These are phyloP conservation scores for Mortierella sp. DNA, from an alignment of 371 early-diverging fungal species.

Conservation along the genomic window DNA sequence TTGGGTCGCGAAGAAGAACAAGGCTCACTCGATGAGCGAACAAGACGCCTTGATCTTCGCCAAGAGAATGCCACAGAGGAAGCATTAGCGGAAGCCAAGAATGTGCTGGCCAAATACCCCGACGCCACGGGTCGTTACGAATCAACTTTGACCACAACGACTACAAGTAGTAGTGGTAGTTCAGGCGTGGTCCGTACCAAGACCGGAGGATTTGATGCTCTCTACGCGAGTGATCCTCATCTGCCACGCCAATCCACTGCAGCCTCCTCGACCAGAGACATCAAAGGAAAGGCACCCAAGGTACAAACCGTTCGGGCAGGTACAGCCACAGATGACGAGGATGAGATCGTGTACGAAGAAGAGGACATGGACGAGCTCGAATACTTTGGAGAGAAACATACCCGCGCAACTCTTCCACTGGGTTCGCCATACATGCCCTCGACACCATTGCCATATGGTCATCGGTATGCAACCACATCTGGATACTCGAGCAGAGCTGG, in stretches of 20 bases:
- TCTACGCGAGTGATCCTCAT: conserved; percentile 42
- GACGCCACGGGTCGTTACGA: conserved; percentile 39
- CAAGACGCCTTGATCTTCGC: conserved; percentile 24
- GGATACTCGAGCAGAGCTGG: conserved; percentile 45
- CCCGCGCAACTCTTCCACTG: conserved; percentile 24
- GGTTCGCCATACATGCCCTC: conserved; percentile 52
- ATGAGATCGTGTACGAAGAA: conserved; percentile 62
- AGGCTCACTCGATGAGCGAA: conserved; percentile 17
- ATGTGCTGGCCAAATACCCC: conserved; percentile 39
- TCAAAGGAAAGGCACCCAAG: conserved; percentile 17
- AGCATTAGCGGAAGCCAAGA: conserved; percentile 38
- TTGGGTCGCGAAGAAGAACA: conserved; percentile 12
- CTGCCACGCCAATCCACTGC: conserved; percentile 10
- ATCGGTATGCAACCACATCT: conserved; percentile 25
- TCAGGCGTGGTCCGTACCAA: conserved; percentile 2
- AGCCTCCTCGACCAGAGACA: neutral
- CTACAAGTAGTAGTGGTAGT: conserved; percentile 8
- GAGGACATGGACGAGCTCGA: conserved; percentile 56
- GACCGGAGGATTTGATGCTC: neutral
- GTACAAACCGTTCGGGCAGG: neutral
- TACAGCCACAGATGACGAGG: conserved; percentile 54
- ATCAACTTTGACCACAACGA: neutral
- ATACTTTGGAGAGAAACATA: conserved; percentile 44
- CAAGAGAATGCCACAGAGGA: conserved; percentile 28
- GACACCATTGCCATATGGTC: conserved; percentile 22